These are phyloP conservation scores for Calonectria honghensis DNA, from an alignment of 2,329 filamentous ascomycete genomes.

Conservation along the genomic window DNA sequence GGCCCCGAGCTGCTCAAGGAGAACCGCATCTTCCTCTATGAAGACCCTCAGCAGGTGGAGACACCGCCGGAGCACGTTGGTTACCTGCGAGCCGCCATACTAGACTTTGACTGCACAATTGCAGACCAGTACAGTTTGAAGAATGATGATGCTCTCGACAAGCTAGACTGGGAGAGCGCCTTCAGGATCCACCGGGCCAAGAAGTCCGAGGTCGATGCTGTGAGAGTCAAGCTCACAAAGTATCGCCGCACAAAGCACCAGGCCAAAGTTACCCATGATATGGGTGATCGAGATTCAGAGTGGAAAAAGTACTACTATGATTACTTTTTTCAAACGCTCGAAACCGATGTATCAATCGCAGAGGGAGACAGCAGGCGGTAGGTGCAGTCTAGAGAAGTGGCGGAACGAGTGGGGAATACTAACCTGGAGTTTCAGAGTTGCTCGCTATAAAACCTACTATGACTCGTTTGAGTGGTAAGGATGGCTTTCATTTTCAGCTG, in stretches of 20 bases:
- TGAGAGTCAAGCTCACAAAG: slow-evolving; percentile 30
- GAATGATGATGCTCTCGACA: slow-evolving; percentile 31
- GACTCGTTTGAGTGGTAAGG: slow-evolving; percentile 36
- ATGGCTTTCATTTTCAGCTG: too few species aligned
- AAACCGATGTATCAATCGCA: background rate
- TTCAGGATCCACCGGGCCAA: slow-evolving; percentile 32
- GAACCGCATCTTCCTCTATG: slow-evolving; percentile 44
- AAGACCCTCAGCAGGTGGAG: slow-evolving; percentile 31
- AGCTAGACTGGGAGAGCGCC: slow-evolving; percentile 33
- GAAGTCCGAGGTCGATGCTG: slow-evolving; percentile 27
- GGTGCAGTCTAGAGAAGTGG: background rate
- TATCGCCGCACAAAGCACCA: slow-evolving; percentile 31
- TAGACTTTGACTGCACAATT: slow-evolving; percentile 46
- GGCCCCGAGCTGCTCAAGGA: slow-evolving; percentile 29
- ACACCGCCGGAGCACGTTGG: slow-evolving; percentile 40
- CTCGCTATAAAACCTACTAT: slow-evolving; percentile 37
- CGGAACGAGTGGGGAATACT: background rate
- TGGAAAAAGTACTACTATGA: slow-evolving; percentile 32
- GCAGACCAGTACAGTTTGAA: slow-evolving; percentile 35
- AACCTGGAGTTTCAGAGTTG: slow-evolving; percentile 8
- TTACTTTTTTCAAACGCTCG: slow-evolving; percentile 26
- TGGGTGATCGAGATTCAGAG: background rate
- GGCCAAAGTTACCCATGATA: slow-evolving; percentile 10
- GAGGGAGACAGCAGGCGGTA: slow-evolving; percentile 36
- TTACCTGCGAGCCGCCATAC: slow-evolving; percentile 37